Evolutionary conservation across 768 basidiomycete species (phyloP), one percentile per base, ranked within the genome.

Genomic region (Agaricus sinodeliciosus): DNA sequence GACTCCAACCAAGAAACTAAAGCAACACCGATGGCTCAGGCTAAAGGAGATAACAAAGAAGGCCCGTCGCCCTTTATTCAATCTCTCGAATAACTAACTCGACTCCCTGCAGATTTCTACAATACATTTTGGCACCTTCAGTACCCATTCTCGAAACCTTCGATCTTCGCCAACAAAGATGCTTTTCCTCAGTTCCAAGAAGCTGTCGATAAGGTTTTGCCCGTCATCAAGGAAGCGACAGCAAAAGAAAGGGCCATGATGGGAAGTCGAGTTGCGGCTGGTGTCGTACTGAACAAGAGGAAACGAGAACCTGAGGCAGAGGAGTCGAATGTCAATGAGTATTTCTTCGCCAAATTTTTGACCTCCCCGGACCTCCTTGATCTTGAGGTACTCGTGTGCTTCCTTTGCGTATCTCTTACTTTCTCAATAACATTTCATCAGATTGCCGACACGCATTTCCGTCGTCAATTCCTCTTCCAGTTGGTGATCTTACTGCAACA

Each of bases 281-380:
- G 69, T 0, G 56, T 67, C 1, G 68, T 69, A 0, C 63, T 78
- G 52, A 35, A 34, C 27, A 91, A 88, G 67, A 75, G 85, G 53
- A 87, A 85, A 68, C 80, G 85, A 19, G 87, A 86, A 16, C 64
- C 66, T 8, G 80, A 81, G 34, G 61, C 66, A n/a, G 76, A 79
- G 47, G 84, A 82, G 61, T 71, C 68, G 13, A 74, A 73, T 50
- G 69, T 71, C 16, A 80, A 73, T 45, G 85, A 93, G 55, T 94
- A 93, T 63, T 95, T 94, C 69, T 94, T 94, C 62, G 90, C 93
- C 35, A 96, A 94, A 67, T 94, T 92, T 68, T 70, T 96, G 49
- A 95, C 93, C 0, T 91, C 83, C 57, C 85, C 89, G 0, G 90
- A 93, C 51, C 71, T 96, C 18, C 72, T 94, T 13, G 91, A 89